Evolutionary conservation across 2,329 filamentous ascomycete species (phyloP).

Genomic region (Epichloe hybrida): DNA sequence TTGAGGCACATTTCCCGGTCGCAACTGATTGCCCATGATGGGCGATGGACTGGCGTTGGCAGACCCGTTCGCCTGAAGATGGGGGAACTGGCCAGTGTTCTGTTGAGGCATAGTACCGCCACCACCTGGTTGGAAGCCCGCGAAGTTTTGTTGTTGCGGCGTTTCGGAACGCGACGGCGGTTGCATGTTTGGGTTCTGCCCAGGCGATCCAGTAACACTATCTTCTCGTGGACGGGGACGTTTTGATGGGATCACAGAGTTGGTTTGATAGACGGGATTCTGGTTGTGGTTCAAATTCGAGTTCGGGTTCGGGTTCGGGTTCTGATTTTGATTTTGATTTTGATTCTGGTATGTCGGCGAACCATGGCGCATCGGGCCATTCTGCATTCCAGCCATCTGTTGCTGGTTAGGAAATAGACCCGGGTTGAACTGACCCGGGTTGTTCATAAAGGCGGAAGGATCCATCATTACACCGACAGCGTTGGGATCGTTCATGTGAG

Average conservation of each 20-base stretch:
- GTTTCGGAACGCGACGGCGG: constrained; percentile 85
- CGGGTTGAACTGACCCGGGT: constrained; percentile 46
- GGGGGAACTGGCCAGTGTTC: constrained; percentile 54
- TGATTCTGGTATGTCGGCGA: constrained; percentile 61
- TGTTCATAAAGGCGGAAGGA: constrained; percentile 49
- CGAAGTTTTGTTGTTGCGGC: constrained; percentile 63
- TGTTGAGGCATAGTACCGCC: constrained; percentile 47
- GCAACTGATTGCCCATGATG: constrained; percentile 72
- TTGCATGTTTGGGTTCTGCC: constrained; percentile 58
- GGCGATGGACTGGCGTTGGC: constrained; percentile 83
- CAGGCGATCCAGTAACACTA: constrained; percentile 69
- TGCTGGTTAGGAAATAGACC: constrained; percentile 41
- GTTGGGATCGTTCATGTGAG: constrained; percentile 50
- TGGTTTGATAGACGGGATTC: constrained; percentile 62
- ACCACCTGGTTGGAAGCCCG: constrained; percentile 55
- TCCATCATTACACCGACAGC: constrained; percentile 48
- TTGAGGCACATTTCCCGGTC: constrained; percentile 57
- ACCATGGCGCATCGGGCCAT: constrained; percentile 70
- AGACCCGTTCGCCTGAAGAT: constrained; percentile 69
- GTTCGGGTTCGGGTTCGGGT: not conserved
- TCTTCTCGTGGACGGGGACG: constrained; percentile 71
- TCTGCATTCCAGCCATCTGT: constrained; percentile 56
- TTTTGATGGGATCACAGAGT: constrained; percentile 80
- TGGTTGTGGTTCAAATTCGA: constrained; percentile 6
- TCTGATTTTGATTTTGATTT: constrained; percentile 1